phyloP scores from a whole-genome alignment of 306 rosid species.

The Malus orientalis region DNA sequence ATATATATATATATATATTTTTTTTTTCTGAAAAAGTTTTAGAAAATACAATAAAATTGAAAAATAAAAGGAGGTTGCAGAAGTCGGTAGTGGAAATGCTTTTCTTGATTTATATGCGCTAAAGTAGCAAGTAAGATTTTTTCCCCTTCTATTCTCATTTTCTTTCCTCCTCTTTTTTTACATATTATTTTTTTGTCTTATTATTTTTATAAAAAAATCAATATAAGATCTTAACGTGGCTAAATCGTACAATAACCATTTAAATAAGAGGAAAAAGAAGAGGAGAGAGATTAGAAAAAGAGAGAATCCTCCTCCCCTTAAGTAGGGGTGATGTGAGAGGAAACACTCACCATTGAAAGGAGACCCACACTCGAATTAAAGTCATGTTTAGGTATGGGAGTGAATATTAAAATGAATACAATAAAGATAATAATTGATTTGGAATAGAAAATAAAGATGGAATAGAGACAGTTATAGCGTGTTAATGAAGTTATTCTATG shows the following conservation, averaged over 20 bases:
- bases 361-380: background rate
- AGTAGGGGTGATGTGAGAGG: background rate
- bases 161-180: too few species aligned
- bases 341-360: background rate
- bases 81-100: background rate
- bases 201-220: too few species aligned
- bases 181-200: too few species aligned
- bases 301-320: too few species aligned
- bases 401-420: background rate
- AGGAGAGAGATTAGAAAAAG: too few species aligned
- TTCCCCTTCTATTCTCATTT: too few species aligned
- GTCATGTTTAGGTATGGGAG: background rate
- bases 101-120: background rate
- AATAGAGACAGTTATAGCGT: background rate
- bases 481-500: too few species aligned
- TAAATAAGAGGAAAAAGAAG: too few species aligned
- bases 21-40: background rate
- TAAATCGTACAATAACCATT: too few species aligned
- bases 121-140: background rate
- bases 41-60: background rate
- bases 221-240: too few species aligned
- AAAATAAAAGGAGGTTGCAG: background rate
- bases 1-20: background rate
- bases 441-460: background rate
- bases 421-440: background rate